Conservation (phyloP, 2,329 filamentous ascomycete species). For the Blumeriella jaapii region DNA sequence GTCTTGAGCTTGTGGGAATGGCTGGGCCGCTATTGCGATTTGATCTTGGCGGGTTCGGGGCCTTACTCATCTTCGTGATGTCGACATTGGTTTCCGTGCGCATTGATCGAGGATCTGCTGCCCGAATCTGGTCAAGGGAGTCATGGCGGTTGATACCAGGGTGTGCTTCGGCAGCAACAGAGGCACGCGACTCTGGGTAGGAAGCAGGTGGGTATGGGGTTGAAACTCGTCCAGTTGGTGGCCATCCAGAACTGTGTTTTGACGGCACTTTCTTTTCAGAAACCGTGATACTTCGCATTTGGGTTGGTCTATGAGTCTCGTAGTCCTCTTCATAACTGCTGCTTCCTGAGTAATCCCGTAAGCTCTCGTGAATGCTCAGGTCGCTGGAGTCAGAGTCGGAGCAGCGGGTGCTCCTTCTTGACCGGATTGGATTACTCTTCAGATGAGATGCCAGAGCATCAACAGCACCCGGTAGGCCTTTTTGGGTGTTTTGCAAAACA, state of each 20-base stretch:
- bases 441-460: neutral
- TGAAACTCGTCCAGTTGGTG: conserved; percentile 11
- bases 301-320: neutral
- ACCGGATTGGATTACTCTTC: neutral
- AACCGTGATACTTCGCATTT: conserved; percentile 1
- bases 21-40: neutral
- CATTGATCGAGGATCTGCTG: conserved; percentile 13
- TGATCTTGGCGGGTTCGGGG: neutral
- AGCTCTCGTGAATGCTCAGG: conserved; percentile 23
- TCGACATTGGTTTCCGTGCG: conserved; percentile 8
- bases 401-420: neutral
- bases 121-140: conserved; percentile 6
- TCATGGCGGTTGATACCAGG: conserved; percentile 4
- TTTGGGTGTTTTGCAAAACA: conserved; percentile 17
- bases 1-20: neutral
- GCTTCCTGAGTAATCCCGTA: conserved; percentile 16
- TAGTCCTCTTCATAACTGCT: conserved; percentile 9
- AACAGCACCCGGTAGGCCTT: conserved; percentile 1
- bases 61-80: neutral
- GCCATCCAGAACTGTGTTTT: conserved; percentile 6
- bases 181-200: conserved; percentile 6
- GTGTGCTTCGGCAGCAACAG: neutral
- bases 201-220: conserved; percentile 13
- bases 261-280: conserved; percentile 2
- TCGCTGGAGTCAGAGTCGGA: conserved; percentile 14